A percentile compares a stretch with the other conserved stretches of the same genome.
Evolutionary conservation across 192 early-diverging fungal genomes (phyloP).

Genomic region (Irineochytrium annulatum): DNA sequence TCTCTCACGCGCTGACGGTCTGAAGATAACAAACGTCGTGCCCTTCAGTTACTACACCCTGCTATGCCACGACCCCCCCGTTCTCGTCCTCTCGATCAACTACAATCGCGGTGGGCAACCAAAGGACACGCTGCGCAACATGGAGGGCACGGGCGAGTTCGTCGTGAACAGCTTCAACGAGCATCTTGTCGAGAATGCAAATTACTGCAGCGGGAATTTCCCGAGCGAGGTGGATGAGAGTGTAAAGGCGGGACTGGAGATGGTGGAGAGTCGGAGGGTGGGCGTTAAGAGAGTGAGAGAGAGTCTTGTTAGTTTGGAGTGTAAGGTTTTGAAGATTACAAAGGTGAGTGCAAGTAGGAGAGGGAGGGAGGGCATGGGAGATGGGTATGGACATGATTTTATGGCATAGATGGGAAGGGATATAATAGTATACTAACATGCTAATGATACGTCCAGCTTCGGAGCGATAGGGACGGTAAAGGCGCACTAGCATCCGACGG

Average conservation of each 20-base stretch:
- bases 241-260: constrained; percentile 31
- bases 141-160: constrained; percentile 37
- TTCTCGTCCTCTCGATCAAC: constrained; percentile 36
- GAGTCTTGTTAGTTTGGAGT: constrained; percentile 38
- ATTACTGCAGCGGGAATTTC: constrained; percentile 39
- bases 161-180: constrained; percentile 51
- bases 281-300: constrained; percentile 30
- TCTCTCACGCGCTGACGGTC: constrained; percentile 44
- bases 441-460: background rate
- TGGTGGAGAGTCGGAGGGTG: constrained; percentile 23
- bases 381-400: background rate
- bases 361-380: constrained; percentile 6
- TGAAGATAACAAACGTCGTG: background rate
- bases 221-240: constrained; percentile 34
- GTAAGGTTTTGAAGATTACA: constrained; percentile 30
- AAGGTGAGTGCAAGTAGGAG: constrained; percentile 31
- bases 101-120: constrained; percentile 22
- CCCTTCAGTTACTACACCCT: background rate
- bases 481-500: too few relatives aligned
- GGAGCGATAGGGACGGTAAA: constrained; percentile 15
- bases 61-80: background rate
- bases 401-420: background rate
- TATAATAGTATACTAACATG: background rate
- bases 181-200: constrained; percentile 44
- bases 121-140: constrained; percentile 49